Conservation (phyloP, 2,329 filamentous ascomycete species). For the Fusarium oxysporum region DNA sequence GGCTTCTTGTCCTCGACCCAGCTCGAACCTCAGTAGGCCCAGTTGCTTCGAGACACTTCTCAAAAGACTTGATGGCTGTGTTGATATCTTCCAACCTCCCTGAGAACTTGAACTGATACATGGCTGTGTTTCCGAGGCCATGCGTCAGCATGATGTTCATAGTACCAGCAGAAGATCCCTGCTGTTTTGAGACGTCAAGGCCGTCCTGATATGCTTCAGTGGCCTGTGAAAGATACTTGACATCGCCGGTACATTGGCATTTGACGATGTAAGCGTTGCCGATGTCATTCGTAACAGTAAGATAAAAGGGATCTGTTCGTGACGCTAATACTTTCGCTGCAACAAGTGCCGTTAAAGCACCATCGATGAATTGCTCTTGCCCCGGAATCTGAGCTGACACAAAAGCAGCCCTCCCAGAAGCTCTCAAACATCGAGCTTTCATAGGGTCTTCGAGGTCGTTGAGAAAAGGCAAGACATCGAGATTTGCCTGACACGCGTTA, state of each 20-base stretch:
- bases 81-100: neutral
- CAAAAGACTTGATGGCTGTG: neutral
- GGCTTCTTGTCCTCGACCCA: neutral
- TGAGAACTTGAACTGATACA: neutral
- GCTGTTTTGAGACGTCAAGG: neutral
- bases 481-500: neutral
- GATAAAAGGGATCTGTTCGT: neutral
- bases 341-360: neutral
- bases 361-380: neutral
- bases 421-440: neutral
- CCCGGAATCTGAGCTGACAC: neutral
- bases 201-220: neutral
- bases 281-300: neutral
- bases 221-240: neutral
- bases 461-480: neutral
- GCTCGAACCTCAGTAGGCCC: neutral
- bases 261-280: neutral
- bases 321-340: neutral
- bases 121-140: neutral
- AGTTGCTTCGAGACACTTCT: neutral
- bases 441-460: neutral
- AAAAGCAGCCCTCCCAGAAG: neutral
- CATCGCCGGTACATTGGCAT: neutral
- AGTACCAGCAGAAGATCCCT: accelerated
- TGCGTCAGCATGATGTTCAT: neutral